Evolutionary conservation across 2,329 filamentous ascomycete genomes (phyloP).

Genomic region (Kalmusia sp.): DNA sequence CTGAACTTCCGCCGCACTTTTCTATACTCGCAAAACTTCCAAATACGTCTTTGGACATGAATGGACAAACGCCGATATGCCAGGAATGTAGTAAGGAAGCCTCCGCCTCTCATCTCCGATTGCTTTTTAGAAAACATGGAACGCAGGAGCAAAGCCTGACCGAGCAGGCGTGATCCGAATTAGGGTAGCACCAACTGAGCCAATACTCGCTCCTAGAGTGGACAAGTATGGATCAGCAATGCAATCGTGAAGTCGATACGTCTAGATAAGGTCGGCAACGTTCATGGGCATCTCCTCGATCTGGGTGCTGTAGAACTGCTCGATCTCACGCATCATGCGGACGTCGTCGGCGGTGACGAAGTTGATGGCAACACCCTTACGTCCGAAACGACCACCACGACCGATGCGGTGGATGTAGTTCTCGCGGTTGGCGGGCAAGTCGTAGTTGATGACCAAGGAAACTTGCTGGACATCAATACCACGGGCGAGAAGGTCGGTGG

Average conservation of each 20-base stretch:
- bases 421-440: slow-evolving; percentile 97
- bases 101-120: slow-evolving; percentile 39
- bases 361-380: slow-evolving; percentile 99
- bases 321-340: slow-evolving; percentile 99
- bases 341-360: slow-evolving; percentile 99
- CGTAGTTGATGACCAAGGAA: slow-evolving; percentile 99
- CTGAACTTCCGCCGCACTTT: slow-evolving; percentile 38
- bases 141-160: slow-evolving; percentile 35
- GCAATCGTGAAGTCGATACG: slow-evolving; percentile 28
- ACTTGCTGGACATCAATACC: slow-evolving; percentile 99
- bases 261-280: slow-evolving; percentile 63
- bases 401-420: slow-evolving; percentile 99
- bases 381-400: slow-evolving; percentile 99
- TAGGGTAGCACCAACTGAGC: slow-evolving; percentile 30
- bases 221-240: slow-evolving; percentile 2
- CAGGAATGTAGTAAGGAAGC: slow-evolving; percentile 42
- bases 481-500: slow-evolving; percentile 96
- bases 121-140: slow-evolving; percentile 44
- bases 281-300: slow-evolving; percentile 99
- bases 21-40: slow-evolving; percentile 31
- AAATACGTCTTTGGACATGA: slow-evolving; percentile 48
- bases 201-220: slow-evolving; percentile 13
- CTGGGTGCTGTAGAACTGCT: slow-evolving; percentile 99
- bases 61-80: slow-evolving; percentile 52
- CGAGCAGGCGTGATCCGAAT: slow-evolving; percentile 41